Evolutionary conservation across 768 basidiomycete genomes (phyloP).

Genomic region (Pleurotus giganteus): DNA sequence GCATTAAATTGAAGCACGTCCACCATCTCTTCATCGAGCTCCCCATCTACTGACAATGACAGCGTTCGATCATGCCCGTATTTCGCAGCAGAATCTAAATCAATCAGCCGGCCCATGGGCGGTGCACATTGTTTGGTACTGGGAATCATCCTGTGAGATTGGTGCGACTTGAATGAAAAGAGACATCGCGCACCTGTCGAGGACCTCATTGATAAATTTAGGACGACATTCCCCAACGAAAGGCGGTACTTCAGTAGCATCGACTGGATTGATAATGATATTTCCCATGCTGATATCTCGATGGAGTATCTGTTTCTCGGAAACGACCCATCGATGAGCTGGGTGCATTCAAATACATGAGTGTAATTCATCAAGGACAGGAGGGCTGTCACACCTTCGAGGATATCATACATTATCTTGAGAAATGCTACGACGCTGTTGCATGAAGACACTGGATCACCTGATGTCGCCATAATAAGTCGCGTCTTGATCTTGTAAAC

Average conservation of each 20-base stretch:
- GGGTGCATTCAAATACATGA: background rate
- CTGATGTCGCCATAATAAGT: background rate
- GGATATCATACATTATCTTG: slow-evolving; percentile 14
- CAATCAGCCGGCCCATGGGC: background rate
- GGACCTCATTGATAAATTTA: background rate
- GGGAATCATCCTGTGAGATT: too few species aligned
- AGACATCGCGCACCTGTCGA: too few species aligned
- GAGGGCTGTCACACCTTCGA: slow-evolving; percentile 1
- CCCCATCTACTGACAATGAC: background rate
- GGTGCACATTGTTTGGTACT: background rate
- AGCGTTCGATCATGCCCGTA: too few species aligned
- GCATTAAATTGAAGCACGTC: background rate
- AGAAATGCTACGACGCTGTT: too few species aligned
- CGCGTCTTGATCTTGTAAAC: background rate
- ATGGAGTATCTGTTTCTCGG: background rate
- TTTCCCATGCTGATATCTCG: background rate
- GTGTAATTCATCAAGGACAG: background rate
- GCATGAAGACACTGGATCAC: background rate
- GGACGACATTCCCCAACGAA: background rate
- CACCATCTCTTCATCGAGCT: background rate
- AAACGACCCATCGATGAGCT: background rate
- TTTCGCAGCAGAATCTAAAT: background rate
- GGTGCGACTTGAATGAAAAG: background rate
- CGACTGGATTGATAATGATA: background rate
- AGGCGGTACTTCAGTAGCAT: background rate